Evolutionary conservation across 1,284 basidiomycete genomes (phyloP).

Genomic region (Ustilago trichophora): DNA sequence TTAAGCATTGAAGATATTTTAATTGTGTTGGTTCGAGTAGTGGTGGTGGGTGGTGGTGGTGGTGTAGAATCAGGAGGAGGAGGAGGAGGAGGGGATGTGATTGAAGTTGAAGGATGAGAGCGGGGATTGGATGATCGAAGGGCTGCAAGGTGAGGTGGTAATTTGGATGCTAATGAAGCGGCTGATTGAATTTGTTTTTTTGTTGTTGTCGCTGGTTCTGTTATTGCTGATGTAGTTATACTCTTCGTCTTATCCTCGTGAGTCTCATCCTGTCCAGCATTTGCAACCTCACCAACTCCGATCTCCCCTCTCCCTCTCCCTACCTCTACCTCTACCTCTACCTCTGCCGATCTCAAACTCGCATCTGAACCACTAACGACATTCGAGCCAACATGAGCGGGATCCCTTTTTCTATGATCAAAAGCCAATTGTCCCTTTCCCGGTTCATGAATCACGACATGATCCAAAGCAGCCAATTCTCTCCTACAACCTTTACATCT

Average conservation of each 20-base stretch:
- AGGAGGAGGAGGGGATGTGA: background rate
- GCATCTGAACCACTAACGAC: background rate
- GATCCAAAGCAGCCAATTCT: constrained; percentile 55
- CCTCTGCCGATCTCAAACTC: background rate
- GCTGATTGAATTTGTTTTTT: constrained; percentile 41
- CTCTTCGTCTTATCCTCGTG: too few species aligned
- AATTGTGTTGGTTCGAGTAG: background rate
- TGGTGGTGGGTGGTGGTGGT: background rate
- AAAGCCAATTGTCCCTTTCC: constrained; percentile 62
- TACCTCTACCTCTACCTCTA: background rate
- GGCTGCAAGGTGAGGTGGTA: constrained; percentile 58
- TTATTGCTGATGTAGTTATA: too few species aligned
- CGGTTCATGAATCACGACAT: constrained; percentile 61
- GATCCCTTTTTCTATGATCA: constrained; percentile 50
- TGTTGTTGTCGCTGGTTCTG: background rate
- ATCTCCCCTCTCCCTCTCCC: background rate
- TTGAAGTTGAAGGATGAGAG: background rate
- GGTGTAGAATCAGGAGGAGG: background rate
- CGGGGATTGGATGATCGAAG: constrained; percentile 39
- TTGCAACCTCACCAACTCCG: too few species aligned
- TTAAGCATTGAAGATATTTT: constrained; percentile 38
- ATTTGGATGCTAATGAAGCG: constrained; percentile 42
- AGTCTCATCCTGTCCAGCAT: too few species aligned
- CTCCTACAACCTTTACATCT: constrained; percentile 61
- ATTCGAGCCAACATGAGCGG: constrained; percentile 6